Percentiles rank a stretch among this genome's conserved stretches.
Conservation (phyloP, 306 rosid genomes). For the Erythrophleum fordii region DNA sequence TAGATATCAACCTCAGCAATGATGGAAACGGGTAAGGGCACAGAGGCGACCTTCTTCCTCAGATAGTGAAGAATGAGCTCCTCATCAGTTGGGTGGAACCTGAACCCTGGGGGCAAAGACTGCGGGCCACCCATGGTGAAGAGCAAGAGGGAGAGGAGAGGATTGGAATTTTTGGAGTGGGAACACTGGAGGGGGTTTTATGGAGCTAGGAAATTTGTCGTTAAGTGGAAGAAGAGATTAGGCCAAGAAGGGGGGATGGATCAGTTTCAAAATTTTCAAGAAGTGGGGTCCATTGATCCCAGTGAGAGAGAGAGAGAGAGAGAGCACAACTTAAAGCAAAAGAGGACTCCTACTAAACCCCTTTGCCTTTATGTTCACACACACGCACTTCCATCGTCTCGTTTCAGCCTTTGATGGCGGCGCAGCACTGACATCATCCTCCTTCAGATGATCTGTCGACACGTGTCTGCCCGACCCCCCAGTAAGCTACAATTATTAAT, state of each 20-base stretch:
- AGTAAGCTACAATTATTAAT: neutral
- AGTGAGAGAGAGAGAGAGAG: too few relatives aligned
- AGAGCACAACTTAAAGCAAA: neutral
- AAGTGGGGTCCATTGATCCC: slow-evolving; percentile 42
- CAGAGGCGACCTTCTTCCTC: slow-evolving; percentile 49
- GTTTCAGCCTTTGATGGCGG: slow-evolving; percentile 39
- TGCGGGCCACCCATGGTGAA: slow-evolving; percentile 48
- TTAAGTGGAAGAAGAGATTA: slow-evolving; percentile 44
- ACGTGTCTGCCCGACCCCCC: slow-evolving; percentile 21
- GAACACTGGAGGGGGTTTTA: slow-evolving; percentile 45
- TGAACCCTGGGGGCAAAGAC: slow-evolving; percentile 59
- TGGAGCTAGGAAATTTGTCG: slow-evolving; percentile 57
- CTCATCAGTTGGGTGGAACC: slow-evolving; percentile 68
- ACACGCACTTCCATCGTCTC: slow-evolving; percentile 21
- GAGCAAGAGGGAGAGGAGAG: slow-evolving; percentile 14
- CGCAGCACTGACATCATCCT: slow-evolving; percentile 36
- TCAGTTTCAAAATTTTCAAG: slow-evolving; percentile 41
- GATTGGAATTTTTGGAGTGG: slow-evolving; percentile 49
- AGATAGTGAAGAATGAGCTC: slow-evolving; percentile 66
- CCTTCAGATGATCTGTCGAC: slow-evolving; percentile 31
- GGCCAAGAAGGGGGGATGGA: slow-evolving; percentile 50
- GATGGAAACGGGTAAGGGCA: slow-evolving; percentile 60
- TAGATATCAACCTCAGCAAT: slow-evolving; percentile 69
- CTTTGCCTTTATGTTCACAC: neutral
- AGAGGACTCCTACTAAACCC: neutral